phyloP scores from a whole-genome alignment of 176 grass and related monocot species.

The Oryza glumipatula region DNA sequence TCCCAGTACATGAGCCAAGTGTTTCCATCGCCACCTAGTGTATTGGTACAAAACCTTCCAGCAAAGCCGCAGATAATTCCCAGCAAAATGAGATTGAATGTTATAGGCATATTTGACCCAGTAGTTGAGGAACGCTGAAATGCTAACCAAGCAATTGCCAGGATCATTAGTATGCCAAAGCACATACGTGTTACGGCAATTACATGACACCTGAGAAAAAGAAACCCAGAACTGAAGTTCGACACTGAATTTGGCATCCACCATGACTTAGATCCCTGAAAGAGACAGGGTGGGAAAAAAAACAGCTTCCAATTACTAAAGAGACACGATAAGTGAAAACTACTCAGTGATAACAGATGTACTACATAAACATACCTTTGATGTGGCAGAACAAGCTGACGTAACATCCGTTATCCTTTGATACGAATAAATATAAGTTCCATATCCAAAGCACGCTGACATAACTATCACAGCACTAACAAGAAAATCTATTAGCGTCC shows the following conservation, averaged over 20 bases:
- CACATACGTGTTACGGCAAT: conserved; percentile 63
- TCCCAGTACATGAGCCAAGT: conserved; percentile 89
- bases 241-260: conserved; percentile 80
- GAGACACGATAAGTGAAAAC: not conserved
- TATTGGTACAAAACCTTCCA: conserved; percentile 79
- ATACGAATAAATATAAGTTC: conserved; percentile 76
- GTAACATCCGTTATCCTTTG: conserved; percentile 78
- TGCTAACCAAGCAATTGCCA: conserved; percentile 70
- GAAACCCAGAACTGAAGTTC: conserved; percentile 65
- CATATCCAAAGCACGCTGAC: conserved; percentile 71
- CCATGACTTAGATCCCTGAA: conserved; percentile 85
- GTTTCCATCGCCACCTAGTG: conserved; percentile 71
- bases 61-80: conserved; percentile 74
- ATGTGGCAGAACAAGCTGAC: conserved; percentile 53
- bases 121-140: conserved; percentile 60
- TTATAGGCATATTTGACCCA: conserved; percentile 82
- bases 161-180: conserved; percentile 88
- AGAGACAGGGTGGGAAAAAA: conserved; percentile 8
- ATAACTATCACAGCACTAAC: conserved; percentile 87
- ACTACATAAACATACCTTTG: conserved; percentile 52
- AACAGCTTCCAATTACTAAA: not conserved
- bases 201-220: conserved; percentile 73
- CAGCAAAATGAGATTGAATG: conserved; percentile 77
- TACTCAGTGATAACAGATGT: not conserved
- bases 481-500: conserved; percentile 80